Evolutionary conservation across 2,329 filamentous ascomycete species (phyloP).

Genomic region (Sclerotinia minor): DNA sequence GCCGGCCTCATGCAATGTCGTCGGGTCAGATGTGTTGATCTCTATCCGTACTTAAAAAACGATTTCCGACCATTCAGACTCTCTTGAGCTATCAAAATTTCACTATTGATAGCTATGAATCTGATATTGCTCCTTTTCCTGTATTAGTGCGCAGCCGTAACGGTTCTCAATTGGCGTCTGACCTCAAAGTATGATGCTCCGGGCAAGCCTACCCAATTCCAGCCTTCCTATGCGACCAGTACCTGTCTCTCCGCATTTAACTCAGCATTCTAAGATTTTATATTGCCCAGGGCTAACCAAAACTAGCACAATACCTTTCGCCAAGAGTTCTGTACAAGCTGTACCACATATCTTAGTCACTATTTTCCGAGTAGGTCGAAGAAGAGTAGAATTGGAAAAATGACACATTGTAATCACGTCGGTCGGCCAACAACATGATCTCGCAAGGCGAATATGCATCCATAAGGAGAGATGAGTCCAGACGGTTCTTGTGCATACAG

Average conservation of each 20-base stretch:
- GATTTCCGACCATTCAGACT: neutral
- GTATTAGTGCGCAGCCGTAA: neutral
- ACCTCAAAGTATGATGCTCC: neutral
- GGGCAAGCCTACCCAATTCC: neutral
- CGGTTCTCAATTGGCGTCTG: neutral
- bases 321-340: constrained; percentile 11
- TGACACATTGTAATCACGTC: neutral
- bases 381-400: neutral
- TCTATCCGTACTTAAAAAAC: neutral
- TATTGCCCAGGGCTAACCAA: neutral
- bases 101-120: neutral
- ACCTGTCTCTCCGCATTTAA: neutral
- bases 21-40: neutral
- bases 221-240: neutral
- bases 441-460: constrained; percentile 4
- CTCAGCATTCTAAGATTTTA: neutral
- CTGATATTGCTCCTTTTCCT: neutral
- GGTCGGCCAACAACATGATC: neutral
- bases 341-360: neutral
- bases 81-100: neutral
- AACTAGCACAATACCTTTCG: neutral
- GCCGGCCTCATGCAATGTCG: neutral
- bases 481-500: neutral
- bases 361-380: neutral
- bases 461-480: neutral